Base-by-base conservation (phyloP, 164 flowering plant genomes). In the Magnolia changhungtana region DNA sequence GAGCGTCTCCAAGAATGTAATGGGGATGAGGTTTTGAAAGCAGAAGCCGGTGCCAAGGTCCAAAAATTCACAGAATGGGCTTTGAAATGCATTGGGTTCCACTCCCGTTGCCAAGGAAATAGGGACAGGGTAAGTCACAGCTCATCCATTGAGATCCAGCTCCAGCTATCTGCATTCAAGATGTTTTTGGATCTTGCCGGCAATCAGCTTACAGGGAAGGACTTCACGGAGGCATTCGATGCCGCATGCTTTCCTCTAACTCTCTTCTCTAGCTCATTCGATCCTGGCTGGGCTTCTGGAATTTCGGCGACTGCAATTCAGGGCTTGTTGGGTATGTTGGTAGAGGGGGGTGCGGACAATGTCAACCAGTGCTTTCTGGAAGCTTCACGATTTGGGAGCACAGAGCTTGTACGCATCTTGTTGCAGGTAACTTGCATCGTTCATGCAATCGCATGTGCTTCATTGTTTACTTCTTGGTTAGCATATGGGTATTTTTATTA, bases 21-120 rank as follows among this genome's bases (percentile, higher is more conserved):
- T 78, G 96, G 97, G 18, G 97, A 92, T 81, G 98, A 95, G 77
- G 89, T 91, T 75, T 82, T 94, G 84, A 95, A 95, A 83, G 97
- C 95, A 70, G 98, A 95, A 83, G 96, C 97, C 80, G 90, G 95
- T 81, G 94, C 92, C 69, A 95, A 95, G 85, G 97, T 92, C 76
- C 98, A 95, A 74, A 95, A 95, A 82, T 95, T 95, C 63, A 92
- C 97, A 72, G 98, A 94, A 77, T 95, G 96, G 98, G 97, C 98
- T 80, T 82, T 95, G 77, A 95, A 91, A 86, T 95, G 98, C 81
- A 95, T 95, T 61, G 90, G 97, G 49, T 91, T 90, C 79, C 96
- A 92, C 80, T 92, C 98, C 51, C 95, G 95, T 37, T 85, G 89
- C 82, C 92, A 90, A 70, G 94, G 89, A 13, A 85, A 87, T 63